phyloP scores from a whole-genome alignment of 306 rosid species.

The Potentilla sterilis region DNA sequence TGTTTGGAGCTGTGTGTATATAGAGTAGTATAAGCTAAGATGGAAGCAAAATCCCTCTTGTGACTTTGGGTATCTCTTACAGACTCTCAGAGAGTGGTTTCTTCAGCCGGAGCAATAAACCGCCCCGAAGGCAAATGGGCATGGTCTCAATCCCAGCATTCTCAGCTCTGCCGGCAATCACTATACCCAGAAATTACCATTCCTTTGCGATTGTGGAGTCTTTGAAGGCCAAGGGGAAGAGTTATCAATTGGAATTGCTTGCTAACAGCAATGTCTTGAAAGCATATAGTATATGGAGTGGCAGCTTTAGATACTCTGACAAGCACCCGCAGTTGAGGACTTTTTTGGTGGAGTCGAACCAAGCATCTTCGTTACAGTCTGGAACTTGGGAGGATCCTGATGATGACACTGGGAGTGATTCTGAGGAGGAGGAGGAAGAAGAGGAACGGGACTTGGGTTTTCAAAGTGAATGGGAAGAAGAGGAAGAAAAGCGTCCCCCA shows the following conservation, averaged over 20 bases:
- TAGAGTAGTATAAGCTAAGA: not conserved
- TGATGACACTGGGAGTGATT: conserved; percentile 57
- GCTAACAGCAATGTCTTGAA: conserved; percentile 12
- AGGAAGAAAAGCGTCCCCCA: conserved; percentile 43
- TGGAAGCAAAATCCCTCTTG: not conserved
- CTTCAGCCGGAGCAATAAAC: too few relatives aligned
- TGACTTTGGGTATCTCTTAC: not conserved
- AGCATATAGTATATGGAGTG: conserved; percentile 26
- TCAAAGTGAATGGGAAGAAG: conserved; percentile 60
- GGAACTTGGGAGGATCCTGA: conserved; percentile 86
- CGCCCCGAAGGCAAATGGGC: not conserved
- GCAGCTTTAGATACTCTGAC: conserved; percentile 22
- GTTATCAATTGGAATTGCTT: not conserved
- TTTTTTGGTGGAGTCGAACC: conserved; percentile 28
- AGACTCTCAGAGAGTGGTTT: not conserved
- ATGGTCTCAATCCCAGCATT: not conserved
- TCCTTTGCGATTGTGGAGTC: not conserved
- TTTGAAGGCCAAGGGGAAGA: not conserved
- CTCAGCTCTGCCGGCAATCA: not conserved
- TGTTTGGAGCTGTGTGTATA: too few relatives aligned
- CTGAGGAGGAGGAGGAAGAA: conserved; percentile 49
- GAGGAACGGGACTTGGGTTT: conserved; percentile 50
- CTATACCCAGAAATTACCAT: not conserved
- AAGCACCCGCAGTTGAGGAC: conserved; percentile 26
- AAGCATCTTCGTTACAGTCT: conserved; percentile 27